Evolutionary conservation across 2,329 filamentous ascomycete genomes (phyloP), one percentile per base, ranked within the genome.

Genomic region (Neurospora crassa): DNA sequence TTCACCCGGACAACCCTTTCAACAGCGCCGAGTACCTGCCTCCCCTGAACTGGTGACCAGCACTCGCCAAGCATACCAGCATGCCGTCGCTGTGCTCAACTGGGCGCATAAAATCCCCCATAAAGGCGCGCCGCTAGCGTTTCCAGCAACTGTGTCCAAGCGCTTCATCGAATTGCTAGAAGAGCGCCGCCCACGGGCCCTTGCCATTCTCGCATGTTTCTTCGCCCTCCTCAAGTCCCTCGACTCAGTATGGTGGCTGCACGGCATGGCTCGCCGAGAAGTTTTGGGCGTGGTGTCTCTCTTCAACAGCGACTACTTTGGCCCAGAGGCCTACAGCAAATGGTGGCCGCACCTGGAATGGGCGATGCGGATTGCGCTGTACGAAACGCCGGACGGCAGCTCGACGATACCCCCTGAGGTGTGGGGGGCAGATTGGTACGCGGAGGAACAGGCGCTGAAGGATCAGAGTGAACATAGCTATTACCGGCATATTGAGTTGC

Each of bases 171-270:
- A 88, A 71, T 83, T 88, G 40, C 83, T 92, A 14, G 85, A 87
- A 73, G 82, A 84, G 70, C 85, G 86, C 71, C 84, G 87, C 14
- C 89, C 89, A 1, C 86, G 89, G 14, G 88, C 89, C 1, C 82
- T 91, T 40, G 85, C 86, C 41, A 88, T 91, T 43, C 83, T 91
- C 1, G 89, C 89, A 7, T 89, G 87, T 78, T 91, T 90, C 78
- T 91, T 91, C 75, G 89, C 88, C 40, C 81, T 91, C 45, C 82
- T 92, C 67, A 89, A 89, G 76, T 84, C 85, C 42, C 82, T 91
- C 73, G 86, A 90, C 72, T 79, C 83, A 18, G 82, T 89, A 18
- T 93, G 91, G 91, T 93, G 91, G 90, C 81, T 92, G 40, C 84
- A 88, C 24, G 89, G 90, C 47, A 89, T 91, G 76, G 86, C 89